phyloP scores from a whole-genome alignment of 495 filamentous ascomycete genomes.

The Podospora conica region DNA sequence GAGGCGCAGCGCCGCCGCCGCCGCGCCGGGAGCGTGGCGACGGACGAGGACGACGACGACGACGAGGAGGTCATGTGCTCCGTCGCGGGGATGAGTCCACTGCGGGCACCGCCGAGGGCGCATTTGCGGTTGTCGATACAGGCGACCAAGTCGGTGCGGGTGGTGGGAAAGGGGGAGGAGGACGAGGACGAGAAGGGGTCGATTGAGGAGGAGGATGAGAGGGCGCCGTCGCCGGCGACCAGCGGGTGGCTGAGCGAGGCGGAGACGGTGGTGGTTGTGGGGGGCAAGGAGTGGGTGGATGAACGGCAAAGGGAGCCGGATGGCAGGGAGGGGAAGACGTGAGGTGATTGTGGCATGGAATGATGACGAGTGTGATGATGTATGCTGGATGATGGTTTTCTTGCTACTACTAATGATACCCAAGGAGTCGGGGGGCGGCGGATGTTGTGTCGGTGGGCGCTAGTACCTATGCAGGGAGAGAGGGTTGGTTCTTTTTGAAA shows the following conservation, averaged over 20 bases:
- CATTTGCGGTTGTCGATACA: slow-evolving; percentile 21
- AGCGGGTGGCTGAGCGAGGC: slow-evolving; percentile 4
- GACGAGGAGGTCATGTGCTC: background rate
- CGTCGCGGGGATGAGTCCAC: background rate
- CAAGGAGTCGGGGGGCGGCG: background rate
- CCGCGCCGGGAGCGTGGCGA: slow-evolving; percentile 9
- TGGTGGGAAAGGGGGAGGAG: background rate
- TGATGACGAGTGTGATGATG: background rate
- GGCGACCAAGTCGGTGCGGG: slow-evolving; percentile 13
- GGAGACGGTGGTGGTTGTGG: slow-evolving; percentile 1
- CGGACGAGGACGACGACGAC: slow-evolving; percentile 2
- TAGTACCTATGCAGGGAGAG: background rate
- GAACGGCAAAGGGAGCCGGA: background rate
- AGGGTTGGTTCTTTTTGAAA: background rate
- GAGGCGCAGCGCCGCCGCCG: slow-evolving; percentile 15
- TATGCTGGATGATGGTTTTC: background rate
- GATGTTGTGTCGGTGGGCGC: background rate
- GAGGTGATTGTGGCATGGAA: background rate
- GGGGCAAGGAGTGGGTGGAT: background rate
- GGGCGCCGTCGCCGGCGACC: background rate
- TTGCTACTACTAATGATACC: background rate
- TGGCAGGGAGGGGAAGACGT: background rate
- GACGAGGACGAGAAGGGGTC: slow-evolving; percentile 3
- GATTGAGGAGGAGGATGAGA: background rate
- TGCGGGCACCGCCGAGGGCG: slow-evolving; percentile 21